Percentiles rank a stretch among this genome's conserved stretches.
Evolutionary conservation across 192 early-diverging fungal species (phyloP).

Genomic region (Radiomyces spectabilis): DNA sequence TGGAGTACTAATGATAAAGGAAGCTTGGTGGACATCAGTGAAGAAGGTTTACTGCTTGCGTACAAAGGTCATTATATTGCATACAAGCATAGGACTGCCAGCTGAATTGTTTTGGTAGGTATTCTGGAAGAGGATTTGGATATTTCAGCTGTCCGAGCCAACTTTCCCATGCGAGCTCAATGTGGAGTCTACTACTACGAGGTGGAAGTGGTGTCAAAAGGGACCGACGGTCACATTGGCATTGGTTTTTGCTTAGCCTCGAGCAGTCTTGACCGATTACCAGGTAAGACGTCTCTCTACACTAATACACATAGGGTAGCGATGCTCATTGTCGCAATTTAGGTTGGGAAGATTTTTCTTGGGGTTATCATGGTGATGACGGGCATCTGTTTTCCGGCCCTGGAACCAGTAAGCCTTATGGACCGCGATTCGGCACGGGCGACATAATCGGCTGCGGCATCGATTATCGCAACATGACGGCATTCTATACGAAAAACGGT

Average conservation of each 20-base stretch:
- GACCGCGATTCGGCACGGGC: conserved; percentile 82
- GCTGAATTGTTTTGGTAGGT: conserved; percentile 35
- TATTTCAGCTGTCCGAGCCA: conserved; percentile 71
- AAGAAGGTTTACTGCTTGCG: background rate
- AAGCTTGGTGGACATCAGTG: background rate
- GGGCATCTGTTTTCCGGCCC: conserved; percentile 70
- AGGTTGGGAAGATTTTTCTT: conserved; percentile 82
- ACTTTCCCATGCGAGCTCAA: conserved; percentile 74
- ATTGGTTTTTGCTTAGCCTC: conserved; percentile 64
- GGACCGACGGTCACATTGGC: conserved; percentile 86
- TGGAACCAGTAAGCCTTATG: conserved; percentile 73
- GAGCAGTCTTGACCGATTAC: conserved; percentile 59
- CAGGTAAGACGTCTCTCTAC: no score
- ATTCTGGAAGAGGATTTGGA: conserved; percentile 64
- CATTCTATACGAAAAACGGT: conserved; percentile 95
- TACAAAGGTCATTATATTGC: no score
- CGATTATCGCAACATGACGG: conserved; percentile 69
- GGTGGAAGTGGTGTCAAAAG: conserved; percentile 75
- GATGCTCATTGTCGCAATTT: no score
- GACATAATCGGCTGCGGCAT: conserved; percentile 91
- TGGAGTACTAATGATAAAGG: background rate
- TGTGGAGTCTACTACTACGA: conserved; percentile 94
- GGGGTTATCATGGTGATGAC: conserved; percentile 98
- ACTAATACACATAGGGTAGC: no score
- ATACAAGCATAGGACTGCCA: no score